Evolutionary conservation across 768 basidiomycete species (phyloP).

Genomic region (Tricholoma sp.): DNA sequence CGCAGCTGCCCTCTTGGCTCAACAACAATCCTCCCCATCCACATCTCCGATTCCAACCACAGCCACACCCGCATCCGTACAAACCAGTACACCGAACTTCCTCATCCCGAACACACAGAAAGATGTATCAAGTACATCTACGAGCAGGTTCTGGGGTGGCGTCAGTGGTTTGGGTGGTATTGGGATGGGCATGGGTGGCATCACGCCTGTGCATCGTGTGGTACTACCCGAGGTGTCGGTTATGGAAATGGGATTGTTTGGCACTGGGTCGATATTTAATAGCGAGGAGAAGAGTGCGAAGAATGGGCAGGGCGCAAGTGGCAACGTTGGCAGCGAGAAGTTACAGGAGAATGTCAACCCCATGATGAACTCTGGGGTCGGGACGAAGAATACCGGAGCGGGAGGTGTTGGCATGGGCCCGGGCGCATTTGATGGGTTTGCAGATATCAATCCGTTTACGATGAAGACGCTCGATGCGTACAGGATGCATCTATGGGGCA

Average conservation of each 20-base stretch:
- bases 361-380: constrained; percentile 40
- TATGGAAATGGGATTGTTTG: constrained; percentile 7
- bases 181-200: constrained; percentile 48
- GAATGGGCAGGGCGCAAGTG: constrained; percentile 5
- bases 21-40: constrained; percentile 4
- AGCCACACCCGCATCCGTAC: constrained; percentile 14
- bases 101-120: constrained; percentile 73
- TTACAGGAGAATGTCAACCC: constrained; percentile 83
- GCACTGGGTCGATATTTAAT: constrained; percentile 1
- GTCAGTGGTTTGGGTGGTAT: constrained; percentile 25
- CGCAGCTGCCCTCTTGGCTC: constrained; percentile 26
- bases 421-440: constrained; percentile 68
- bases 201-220: constrained; percentile 82
- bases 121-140: constrained; percentile 63
- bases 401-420: constrained; percentile 7
- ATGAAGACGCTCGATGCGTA: constrained; percentile 83
- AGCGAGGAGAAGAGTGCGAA: constrained; percentile 13
- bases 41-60: constrained; percentile 5
- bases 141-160: constrained; percentile 79
- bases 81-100: constrained; percentile 12
- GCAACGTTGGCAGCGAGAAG: constrained; percentile 12
- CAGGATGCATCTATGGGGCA: constrained; percentile 90
- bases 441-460: constrained; percentile 79
- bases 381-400: constrained; percentile 8
- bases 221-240: constrained; percentile 63